Evolutionary conservation across 129 eudicot species (phyloP).

Genomic region (Flaveria sonorensis): DNA sequence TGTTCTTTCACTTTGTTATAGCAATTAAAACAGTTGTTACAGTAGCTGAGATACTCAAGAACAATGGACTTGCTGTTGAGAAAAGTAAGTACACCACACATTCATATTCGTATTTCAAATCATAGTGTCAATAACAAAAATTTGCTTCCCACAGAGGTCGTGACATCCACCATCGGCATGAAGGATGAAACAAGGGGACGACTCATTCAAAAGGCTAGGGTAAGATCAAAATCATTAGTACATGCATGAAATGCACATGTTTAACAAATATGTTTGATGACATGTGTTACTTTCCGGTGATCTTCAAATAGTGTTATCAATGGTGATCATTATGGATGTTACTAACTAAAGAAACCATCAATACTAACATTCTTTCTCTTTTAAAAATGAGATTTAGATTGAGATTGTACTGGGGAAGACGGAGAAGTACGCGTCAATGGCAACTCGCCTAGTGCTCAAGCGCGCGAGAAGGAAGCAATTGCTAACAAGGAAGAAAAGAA

Average conservation of each 20-base stretch:
- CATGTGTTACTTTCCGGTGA: not conserved
- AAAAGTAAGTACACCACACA: constrained; percentile 54
- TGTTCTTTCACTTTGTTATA: constrained; percentile 23
- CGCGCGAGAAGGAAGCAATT: constrained; percentile 41
- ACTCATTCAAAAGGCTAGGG: constrained; percentile 86
- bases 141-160: constrained; percentile 51
- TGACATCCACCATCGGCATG: constrained; percentile 82
- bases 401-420: constrained; percentile 84
- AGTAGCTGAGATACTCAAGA: constrained; percentile 85
- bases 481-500: constrained; percentile 43
- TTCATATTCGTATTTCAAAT: not conserved
- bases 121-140: not conserved
- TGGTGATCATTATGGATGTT: not conserved
- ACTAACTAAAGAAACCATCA: not conserved
- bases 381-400: constrained; percentile 47
- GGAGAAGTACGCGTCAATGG: constrained; percentile 67
- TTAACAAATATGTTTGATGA: not conserved
- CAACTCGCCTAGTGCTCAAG: constrained; percentile 39
- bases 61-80: constrained; percentile 77
- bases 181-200: constrained; percentile 86
- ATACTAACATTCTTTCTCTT: not conserved
- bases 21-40: constrained; percentile 94
- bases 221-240: constrained; percentile 28
- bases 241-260: constrained; percentile 15
- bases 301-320: not conserved